These are phyloP conservation scores for Jamesozyma hellenica DNA, from an alignment of 805 yeast species.

Conservation along the genomic window DNA sequence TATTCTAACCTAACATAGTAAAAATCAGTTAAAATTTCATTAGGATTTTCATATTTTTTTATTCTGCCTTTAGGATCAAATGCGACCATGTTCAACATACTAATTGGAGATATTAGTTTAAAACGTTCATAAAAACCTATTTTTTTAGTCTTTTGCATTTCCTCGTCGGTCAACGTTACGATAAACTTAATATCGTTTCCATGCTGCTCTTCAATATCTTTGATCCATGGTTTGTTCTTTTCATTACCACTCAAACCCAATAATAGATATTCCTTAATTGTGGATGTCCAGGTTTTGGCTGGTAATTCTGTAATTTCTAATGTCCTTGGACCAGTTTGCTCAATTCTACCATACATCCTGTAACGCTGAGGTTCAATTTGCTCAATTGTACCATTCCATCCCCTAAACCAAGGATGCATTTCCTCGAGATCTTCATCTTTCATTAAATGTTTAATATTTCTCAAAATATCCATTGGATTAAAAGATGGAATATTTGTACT, in stretches of 20 bases:
- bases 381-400: slow-evolving; percentile 84
- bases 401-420: slow-evolving; percentile 89
- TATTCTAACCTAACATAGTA: slow-evolving; percentile 78
- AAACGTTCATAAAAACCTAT: slow-evolving; percentile 80
- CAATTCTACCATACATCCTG: slow-evolving; percentile 70
- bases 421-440: slow-evolving; percentile 56
- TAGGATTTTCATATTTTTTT: slow-evolving; percentile 64
- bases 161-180: slow-evolving; percentile 62
- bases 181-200: slow-evolving; percentile 70
- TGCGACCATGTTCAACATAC: slow-evolving; percentile 84
- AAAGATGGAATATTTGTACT: slow-evolving; percentile 85
- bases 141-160: slow-evolving; percentile 67
- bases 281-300: slow-evolving; percentile 83
- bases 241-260: slow-evolving; percentile 70
- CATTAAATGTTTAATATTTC: slow-evolving; percentile 65
- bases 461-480: slow-evolving; percentile 76
- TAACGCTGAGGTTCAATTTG: slow-evolving; percentile 55
- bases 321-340: slow-evolving; percentile 67
- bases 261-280: slow-evolving; percentile 74
- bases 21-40: slow-evolving; percentile 75
- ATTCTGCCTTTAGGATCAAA: slow-evolving; percentile 86
- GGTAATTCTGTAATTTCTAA: slow-evolving; percentile 90
- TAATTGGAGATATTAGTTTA: slow-evolving; percentile 59
- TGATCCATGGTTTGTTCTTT: slow-evolving; percentile 72
- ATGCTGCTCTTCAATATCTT: slow-evolving; percentile 92